Evolutionary conservation across 805 yeast species (phyloP).

Genomic region (Candida orba): DNA sequence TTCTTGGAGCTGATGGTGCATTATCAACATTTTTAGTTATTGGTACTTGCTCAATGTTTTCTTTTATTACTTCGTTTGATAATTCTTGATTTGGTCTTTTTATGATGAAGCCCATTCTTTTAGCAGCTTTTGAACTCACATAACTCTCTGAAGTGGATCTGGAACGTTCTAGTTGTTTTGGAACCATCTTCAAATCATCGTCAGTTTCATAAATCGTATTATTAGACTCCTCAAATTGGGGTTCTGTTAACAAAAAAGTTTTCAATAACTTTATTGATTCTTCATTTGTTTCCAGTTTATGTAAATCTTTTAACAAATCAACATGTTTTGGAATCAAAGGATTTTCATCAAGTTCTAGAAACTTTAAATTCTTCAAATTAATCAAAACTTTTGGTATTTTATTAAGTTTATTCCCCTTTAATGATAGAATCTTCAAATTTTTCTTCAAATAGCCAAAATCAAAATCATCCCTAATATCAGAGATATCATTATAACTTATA

Average conservation of each 20-base stretch:
- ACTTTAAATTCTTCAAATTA: slow-evolving; percentile 43
- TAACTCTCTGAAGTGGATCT: slow-evolving; percentile 35
- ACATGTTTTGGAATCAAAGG: slow-evolving; percentile 48
- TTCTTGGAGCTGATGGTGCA: slow-evolving; percentile 10
- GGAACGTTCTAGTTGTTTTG: slow-evolving; percentile 19
- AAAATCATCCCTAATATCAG: slow-evolving; percentile 39
- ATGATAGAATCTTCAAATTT: slow-evolving; percentile 48
- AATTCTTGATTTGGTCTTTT: slow-evolving; percentile 28
- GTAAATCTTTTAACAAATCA: slow-evolving; percentile 29
- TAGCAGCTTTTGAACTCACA: slow-evolving; percentile 57
- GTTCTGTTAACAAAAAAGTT: slow-evolving; percentile 5
- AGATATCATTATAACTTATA: slow-evolving; percentile 48
- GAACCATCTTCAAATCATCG: background rate
- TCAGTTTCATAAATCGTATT: background rate
- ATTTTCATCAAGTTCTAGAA: slow-evolving; percentile 56
- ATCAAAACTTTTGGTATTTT: slow-evolving; percentile 47
- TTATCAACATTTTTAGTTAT: slow-evolving; percentile 2
- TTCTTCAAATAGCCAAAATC: slow-evolving; percentile 33
- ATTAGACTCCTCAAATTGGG: background rate
- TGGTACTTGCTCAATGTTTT: slow-evolving; percentile 17
- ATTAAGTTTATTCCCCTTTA: slow-evolving; percentile 51
- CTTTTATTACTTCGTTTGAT: slow-evolving; percentile 19
- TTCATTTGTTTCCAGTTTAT: slow-evolving; percentile 29
- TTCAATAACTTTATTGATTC: slow-evolving; percentile 34
- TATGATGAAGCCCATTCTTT: slow-evolving; percentile 69